Evolutionary conservation across 768 basidiomycete genomes (phyloP).

Genomic region (Imleria badia): DNA sequence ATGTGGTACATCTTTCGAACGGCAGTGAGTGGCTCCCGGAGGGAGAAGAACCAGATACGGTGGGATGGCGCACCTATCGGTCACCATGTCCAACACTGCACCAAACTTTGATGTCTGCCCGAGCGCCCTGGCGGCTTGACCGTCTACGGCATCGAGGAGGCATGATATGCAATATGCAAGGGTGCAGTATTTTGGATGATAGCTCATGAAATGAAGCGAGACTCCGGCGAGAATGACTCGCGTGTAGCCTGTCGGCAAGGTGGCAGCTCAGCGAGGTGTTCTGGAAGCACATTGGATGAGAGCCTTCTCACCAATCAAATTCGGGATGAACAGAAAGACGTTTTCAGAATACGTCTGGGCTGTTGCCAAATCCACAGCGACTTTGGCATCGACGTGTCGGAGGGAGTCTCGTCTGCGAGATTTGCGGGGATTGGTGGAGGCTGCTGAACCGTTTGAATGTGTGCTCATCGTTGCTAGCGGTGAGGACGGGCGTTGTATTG

Average conservation of each 20-base stretch:
- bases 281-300: background rate
- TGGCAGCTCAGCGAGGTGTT: background rate
- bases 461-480: conserved; percentile 23
- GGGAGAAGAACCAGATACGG: background rate
- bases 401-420: conserved; percentile 53
- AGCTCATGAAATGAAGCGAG: conserved; percentile 90
- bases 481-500: background rate
- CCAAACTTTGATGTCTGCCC: conserved; percentile 96
- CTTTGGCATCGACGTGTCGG: conserved; percentile 78
- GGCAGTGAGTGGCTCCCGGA: background rate
- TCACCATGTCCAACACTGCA: conserved; percentile 98
- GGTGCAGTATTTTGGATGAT: conserved; percentile 91
- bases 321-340: conserved; percentile 95
- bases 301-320: conserved; percentile 77
- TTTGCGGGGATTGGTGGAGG: conserved; percentile 26
- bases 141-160: conserved; percentile 93
- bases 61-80: conserved; percentile 71
- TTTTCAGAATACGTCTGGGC: conserved; percentile 90
- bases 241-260: conserved; percentile 64
- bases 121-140: conserved; percentile 84
- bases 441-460: conserved; percentile 26
- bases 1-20: conserved; percentile 86
- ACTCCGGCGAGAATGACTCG: conserved; percentile 89
- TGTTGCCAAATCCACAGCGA: conserved; percentile 84
- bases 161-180: conserved; percentile 87